Evolutionary conservation across 805 yeast species (phyloP), one percentile per base, ranked within the genome.

Genomic region (Hanseniaspora pseudoguilliermondii): DNA sequence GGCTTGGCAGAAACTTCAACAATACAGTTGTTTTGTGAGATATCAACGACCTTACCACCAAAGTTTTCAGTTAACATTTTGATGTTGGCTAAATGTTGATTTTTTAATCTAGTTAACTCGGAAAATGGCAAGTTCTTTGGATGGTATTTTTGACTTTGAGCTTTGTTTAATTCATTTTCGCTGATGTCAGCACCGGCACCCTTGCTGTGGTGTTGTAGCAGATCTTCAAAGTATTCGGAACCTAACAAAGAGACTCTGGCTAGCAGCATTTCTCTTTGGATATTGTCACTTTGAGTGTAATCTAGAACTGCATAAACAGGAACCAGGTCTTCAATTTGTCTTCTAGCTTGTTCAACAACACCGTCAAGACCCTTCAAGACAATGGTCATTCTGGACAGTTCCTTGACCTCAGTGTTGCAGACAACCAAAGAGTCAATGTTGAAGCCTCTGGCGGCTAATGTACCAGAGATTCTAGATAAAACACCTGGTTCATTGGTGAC

Each of bases 401-500:
- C 97, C 70, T 84, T 82, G 58, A 93, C 97, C 69, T 91, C 97
- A 41, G 98, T 93, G 74, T 83, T 86, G 69, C 96, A 91, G 48
- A 93, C 98, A 58, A 93, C 96, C 60, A 93, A 77, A 11, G 97
- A 91, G 70, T 93, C 98, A 66, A 93, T 93, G 74, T 93, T 93
- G 81, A 93, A 93, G 18, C 98, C 98, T 70, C 98, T 80, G 41
- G 97, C 97, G 40, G 98, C 98, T 62, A 93, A 77, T 54, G 95
- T 89, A 55, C 97, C 96, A 7, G 97, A 85, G 44, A 93, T 86
- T 55, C 91, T 80, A 38, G 95, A 84, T 64, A 93, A 75, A 47
- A 93, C 98, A 77, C 98, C 98, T 8, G 98, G 97, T 73, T 93
- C 98, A 71, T 93, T 91, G 73, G 93, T 97, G 18, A 93, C 98